phyloP scores from a whole-genome alignment of 768 basidiomycete genomes.

The Suillus subaureus region DNA sequence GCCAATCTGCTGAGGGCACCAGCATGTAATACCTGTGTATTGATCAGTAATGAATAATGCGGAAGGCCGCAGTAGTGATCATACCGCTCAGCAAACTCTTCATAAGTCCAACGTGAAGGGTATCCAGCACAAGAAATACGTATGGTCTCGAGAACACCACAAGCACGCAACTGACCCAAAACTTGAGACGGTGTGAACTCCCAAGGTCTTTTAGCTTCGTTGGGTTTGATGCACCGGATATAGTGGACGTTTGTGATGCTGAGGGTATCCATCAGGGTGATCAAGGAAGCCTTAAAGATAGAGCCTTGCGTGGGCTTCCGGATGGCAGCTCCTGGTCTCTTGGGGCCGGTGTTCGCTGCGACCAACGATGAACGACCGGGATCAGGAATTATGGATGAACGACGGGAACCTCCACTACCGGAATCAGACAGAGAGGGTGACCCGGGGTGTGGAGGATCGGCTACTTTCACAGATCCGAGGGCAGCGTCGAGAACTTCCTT shows the following conservation, averaged over 20 bases:
- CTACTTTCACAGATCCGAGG: constrained; percentile 66
- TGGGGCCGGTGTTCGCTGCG: constrained; percentile 46
- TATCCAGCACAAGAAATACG: constrained; percentile 99
- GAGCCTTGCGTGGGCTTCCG: constrained; percentile 97
- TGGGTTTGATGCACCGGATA: constrained; percentile 99
- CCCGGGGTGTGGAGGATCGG: constrained; percentile 68
- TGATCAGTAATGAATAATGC: constrained; percentile 19
- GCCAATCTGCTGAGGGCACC: constrained; percentile 84
- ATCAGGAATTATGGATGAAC: constrained; percentile 85
- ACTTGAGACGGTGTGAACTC: constrained; percentile 96
- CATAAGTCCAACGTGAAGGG: constrained; percentile 97
- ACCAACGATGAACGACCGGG: constrained; percentile 80
- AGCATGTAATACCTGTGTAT: constrained; percentile 91
- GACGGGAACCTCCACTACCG: constrained; percentile 74
- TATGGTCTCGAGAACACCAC: constrained; percentile 98
- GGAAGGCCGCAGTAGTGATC: constrained; percentile 21
- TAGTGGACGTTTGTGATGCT: constrained; percentile 98
- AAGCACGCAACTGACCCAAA: constrained; percentile 90
- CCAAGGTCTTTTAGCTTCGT: constrained; percentile 96
- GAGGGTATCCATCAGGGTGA: constrained; percentile 95
- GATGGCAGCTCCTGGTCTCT: constrained; percentile 67
- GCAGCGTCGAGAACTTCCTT: constrained; percentile 94
- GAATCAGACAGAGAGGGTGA: constrained; percentile 82
- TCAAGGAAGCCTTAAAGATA: constrained; percentile 95
- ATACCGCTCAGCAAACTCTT: constrained; percentile 96